These are phyloP conservation scores for Aspergillus sp. DNA, from an alignment of 2,329 filamentous ascomycete species.

Conservation along the genomic window DNA sequence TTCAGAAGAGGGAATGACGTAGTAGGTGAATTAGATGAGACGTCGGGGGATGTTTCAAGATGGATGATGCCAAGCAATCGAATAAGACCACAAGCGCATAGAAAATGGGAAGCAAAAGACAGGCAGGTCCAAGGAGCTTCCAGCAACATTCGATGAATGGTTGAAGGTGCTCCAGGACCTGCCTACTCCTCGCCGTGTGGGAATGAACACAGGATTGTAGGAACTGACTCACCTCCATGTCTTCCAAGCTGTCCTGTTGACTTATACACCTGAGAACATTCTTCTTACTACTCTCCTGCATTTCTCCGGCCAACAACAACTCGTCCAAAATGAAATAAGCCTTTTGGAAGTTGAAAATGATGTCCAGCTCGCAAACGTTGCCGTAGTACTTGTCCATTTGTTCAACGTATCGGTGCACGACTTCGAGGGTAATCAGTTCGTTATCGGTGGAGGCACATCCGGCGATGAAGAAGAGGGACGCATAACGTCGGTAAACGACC, in stretches of 20 bases:
- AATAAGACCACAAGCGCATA: too few species aligned
- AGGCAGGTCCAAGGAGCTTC: too few species aligned
- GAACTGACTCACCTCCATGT: constrained; percentile 84
- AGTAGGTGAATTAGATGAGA: too few species aligned
- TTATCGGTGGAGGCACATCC: constrained; percentile 97
- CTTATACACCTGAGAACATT: constrained; percentile 94
- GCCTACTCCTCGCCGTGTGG: not conserved
- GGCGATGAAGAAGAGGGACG: constrained; percentile 98
- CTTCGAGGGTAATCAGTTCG: constrained; percentile 95
- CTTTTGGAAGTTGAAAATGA: constrained; percentile 99
- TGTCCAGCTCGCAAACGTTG: constrained; percentile 98
- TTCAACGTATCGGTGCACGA: constrained; percentile 98
- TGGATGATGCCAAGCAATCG: too few species aligned
- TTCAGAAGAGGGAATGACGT: too few species aligned
- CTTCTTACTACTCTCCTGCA: constrained; percentile 99
- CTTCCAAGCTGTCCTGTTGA: constrained; percentile 94
- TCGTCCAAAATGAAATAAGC: constrained; percentile 99
- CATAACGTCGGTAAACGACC: constrained; percentile 97
- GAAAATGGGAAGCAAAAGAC: too few species aligned
- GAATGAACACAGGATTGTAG: not conserved
- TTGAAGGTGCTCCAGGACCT: too few species aligned
- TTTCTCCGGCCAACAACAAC: constrained; percentile 86
- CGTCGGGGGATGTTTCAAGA: too few species aligned
- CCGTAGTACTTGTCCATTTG: constrained; percentile 99
- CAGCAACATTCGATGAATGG: too few species aligned